Conservation (phyloP, 148 eudicot genomes). For the Rhododendron molle region DNA sequence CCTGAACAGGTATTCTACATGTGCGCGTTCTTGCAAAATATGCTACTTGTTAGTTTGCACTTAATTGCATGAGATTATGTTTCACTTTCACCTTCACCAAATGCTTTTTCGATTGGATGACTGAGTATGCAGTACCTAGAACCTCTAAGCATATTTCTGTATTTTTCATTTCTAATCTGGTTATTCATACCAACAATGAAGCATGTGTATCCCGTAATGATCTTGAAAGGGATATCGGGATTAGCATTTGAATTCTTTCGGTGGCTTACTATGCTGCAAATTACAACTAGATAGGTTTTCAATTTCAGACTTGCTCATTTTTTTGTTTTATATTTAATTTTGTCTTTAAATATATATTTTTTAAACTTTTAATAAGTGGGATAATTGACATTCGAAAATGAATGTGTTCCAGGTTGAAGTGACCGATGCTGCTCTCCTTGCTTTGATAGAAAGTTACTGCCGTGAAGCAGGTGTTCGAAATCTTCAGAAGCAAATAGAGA, state of each 20-base stretch:
- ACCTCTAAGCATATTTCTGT: neutral
- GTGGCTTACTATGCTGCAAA: neutral
- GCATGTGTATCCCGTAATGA: neutral
- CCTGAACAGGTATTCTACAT: constrained; percentile 62
- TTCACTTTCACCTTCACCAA: neutral
- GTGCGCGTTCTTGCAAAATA: neutral
- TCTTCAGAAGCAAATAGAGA: constrained; percentile 98
- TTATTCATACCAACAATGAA: neutral
- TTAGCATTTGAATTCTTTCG: neutral
- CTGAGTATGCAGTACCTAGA: neutral
- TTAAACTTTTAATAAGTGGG: neutral
- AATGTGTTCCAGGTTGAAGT: constrained; percentile 69
- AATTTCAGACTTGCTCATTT: neutral
- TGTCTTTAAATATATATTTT: neutral
- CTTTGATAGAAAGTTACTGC: constrained; percentile 89
- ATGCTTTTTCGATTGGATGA: neutral
- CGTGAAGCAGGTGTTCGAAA: constrained; percentile 97
- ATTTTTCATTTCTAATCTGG: neutral
- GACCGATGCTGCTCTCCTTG: constrained; percentile 84
- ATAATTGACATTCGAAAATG: neutral
- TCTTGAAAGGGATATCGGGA: neutral
- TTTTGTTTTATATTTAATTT: neutral
- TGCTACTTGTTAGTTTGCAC: neutral
- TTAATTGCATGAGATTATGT: neutral
- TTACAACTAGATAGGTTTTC: neutral